Percentiles rank a stretch among this genome's conserved stretches.
Conservation (phyloP, 2,329 filamentous ascomycete species). For the Byssothecium circinans region DNA sequence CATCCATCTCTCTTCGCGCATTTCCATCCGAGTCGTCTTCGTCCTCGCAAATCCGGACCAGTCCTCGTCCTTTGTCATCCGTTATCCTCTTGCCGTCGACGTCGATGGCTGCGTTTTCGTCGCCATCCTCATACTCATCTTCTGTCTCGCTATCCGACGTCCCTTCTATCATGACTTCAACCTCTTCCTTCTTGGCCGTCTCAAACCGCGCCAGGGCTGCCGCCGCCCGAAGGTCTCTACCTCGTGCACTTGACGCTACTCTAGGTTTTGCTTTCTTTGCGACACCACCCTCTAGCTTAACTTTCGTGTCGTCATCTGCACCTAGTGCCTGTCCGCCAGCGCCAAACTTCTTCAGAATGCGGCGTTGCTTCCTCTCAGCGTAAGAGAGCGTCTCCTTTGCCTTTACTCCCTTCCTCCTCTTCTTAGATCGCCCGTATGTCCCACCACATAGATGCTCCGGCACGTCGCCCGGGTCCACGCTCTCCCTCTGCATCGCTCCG, state of each 20-base stretch:
- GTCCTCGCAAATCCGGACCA: slow-evolving; percentile 76
- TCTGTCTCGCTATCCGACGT: slow-evolving; percentile 40
- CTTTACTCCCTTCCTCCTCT: slow-evolving; percentile 48
- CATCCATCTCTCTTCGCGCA: slow-evolving; percentile 61
- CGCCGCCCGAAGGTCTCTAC: slow-evolving; percentile 73
- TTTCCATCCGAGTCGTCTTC: slow-evolving; percentile 54
- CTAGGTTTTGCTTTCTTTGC: slow-evolving; percentile 66
- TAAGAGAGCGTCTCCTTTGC: slow-evolving; percentile 60
- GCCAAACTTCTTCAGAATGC: slow-evolving; percentile 77
- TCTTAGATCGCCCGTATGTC: slow-evolving; percentile 65
- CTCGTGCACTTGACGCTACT: slow-evolving; percentile 73
- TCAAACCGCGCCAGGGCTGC: slow-evolving; percentile 76
- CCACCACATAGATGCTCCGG: slow-evolving; percentile 75
- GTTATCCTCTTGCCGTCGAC: slow-evolving; percentile 65
- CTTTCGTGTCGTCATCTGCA: slow-evolving; percentile 66
- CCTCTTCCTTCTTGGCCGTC: slow-evolving; percentile 49
- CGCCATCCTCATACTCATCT: slow-evolving; percentile 36
- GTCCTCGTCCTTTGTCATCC: slow-evolving; percentile 64
- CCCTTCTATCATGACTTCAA: slow-evolving; percentile 33
- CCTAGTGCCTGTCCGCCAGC: slow-evolving; percentile 69
- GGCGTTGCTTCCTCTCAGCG: slow-evolving; percentile 71
- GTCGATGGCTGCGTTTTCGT: slow-evolving; percentile 60
- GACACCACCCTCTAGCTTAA: slow-evolving; percentile 67
- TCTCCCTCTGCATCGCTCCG: slow-evolving; percentile 26
- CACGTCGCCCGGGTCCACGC: slow-evolving; percentile 29